Evolutionary conservation across 306 rosid genomes (phyloP).

Genomic region (Castanopsis chinensis): DNA sequence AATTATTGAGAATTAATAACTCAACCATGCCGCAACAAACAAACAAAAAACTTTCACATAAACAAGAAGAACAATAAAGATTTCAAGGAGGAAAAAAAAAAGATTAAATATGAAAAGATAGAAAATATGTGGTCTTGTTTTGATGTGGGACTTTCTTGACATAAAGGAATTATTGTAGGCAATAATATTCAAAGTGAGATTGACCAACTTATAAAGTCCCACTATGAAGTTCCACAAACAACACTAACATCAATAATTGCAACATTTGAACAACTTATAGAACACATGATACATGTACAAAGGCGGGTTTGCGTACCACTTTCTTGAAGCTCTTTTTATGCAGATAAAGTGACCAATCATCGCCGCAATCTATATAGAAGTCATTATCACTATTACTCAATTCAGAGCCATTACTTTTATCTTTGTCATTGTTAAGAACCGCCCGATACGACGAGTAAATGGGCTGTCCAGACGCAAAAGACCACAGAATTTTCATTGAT

Average conservation of each 20-base stretch:
- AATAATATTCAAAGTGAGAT: no score
- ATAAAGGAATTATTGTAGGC: no score
- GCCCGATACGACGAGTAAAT: constrained; percentile 58
- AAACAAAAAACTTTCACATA: neutral
- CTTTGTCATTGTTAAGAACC: constrained; percentile 16
- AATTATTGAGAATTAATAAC: constrained; percentile 3
- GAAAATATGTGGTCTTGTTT: no score
- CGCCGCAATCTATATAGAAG: constrained; percentile 62
- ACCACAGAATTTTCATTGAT: constrained; percentile 53
- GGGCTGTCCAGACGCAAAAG: constrained; percentile 61
- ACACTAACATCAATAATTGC: neutral
- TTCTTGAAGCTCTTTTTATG: constrained; percentile 47
- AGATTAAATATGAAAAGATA: no score
- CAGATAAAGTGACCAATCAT: constrained; percentile 64
- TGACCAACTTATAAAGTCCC: no score
- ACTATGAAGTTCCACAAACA: no score
- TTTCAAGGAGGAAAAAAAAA: no score
- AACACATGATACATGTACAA: neutral
- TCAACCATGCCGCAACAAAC: neutral
- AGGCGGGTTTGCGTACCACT: constrained; percentile 39
- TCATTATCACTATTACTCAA: constrained; percentile 3
- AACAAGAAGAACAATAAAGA: neutral
- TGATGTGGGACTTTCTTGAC: no score
- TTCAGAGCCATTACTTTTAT: constrained; percentile 37
- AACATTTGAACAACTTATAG: neutral